Percentiles rank a stretch among this genome's conserved stretches.
Conservation (phyloP, 2,329 filamentous ascomycete genomes). For the Colletotrichum lentis region DNA sequence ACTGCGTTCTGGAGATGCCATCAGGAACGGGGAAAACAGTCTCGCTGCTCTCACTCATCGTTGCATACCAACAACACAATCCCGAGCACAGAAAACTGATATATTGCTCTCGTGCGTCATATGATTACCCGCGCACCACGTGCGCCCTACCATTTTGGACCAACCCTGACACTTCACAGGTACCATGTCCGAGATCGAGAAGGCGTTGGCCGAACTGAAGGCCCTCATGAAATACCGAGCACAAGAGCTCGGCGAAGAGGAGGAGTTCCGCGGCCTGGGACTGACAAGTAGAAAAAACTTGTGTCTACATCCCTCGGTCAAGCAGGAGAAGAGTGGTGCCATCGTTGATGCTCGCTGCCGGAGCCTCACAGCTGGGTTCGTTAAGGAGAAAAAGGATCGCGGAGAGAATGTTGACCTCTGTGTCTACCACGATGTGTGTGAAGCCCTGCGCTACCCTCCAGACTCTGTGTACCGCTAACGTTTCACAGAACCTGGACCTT, state of each 20-base stretch:
- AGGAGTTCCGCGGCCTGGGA: constrained; percentile 92
- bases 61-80: constrained; percentile 94
- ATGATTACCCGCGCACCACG: neutral
- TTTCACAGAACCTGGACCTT: constrained; percentile 81
- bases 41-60: constrained; percentile 90
- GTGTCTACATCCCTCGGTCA: constrained; percentile 94
- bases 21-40: constrained; percentile 98
- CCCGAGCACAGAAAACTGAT: constrained; percentile 95
- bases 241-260: constrained; percentile 85
- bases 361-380: constrained; percentile 93
- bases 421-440: constrained; percentile 86
- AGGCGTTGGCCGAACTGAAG: constrained; percentile 90
- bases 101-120: constrained; percentile 83
- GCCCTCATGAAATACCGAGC: constrained; percentile 93
- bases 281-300: constrained; percentile 97
- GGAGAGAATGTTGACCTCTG: constrained; percentile 95
- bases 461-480: constrained; percentile 19
- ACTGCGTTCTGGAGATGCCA: constrained; percentile 98
- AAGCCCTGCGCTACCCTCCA: neutral
- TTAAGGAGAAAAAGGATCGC: constrained; percentile 95
- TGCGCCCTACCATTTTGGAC: neutral
- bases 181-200: constrained; percentile 99
- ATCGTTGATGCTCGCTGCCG: constrained; percentile 96
- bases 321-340: constrained; percentile 91
- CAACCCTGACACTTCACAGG: constrained; percentile 49